phyloP scores from a whole-genome alignment of 2,329 filamentous ascomycete species.

The Mariannaea sp. region DNA sequence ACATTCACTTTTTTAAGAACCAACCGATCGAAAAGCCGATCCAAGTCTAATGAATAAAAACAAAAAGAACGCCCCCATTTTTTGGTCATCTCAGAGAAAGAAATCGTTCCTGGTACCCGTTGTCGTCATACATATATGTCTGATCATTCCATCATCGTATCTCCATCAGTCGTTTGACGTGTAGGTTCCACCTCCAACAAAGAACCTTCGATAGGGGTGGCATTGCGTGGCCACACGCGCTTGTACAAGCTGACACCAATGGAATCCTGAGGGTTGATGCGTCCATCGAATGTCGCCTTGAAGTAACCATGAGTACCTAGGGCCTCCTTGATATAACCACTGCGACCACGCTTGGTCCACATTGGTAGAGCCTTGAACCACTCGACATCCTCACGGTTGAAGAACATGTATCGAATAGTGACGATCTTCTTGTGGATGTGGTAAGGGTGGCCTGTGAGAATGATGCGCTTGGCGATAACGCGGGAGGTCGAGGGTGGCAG shows the following conservation, averaged over 20 bases:
- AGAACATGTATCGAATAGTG: constrained; percentile 99
- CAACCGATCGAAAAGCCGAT: background rate
- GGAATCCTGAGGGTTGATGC: constrained; percentile 93
- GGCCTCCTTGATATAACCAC: constrained; percentile 90
- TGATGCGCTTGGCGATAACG: constrained; percentile 90
- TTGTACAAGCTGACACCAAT: constrained; percentile 91
- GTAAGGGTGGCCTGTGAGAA: constrained; percentile 94
- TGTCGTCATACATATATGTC: constrained; percentile 38
- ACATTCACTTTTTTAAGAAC: background rate
- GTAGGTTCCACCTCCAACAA: constrained; percentile 46
- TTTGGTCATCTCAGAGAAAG: too few species aligned
- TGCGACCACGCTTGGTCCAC: constrained; percentile 89
- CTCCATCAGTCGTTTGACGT: constrained; percentile 33
- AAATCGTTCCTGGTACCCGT: constrained; percentile 31
- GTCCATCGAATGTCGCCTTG: constrained; percentile 96
- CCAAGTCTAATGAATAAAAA: constrained; percentile 11
- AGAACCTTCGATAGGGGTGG: constrained; percentile 53
- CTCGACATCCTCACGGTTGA: constrained; percentile 90
- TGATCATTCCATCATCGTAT: constrained; percentile 45
- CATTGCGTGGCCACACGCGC: constrained; percentile 77
- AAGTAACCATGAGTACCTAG: constrained; percentile 99
- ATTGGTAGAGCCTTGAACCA: constrained; percentile 98
- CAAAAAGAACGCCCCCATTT: constrained; percentile 36
- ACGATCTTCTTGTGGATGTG: constrained; percentile 99
- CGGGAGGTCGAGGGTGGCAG: constrained; percentile 76